phyloP scores from a whole-genome alignment of 805 yeast species.

The Lipomyces sp. region DNA sequence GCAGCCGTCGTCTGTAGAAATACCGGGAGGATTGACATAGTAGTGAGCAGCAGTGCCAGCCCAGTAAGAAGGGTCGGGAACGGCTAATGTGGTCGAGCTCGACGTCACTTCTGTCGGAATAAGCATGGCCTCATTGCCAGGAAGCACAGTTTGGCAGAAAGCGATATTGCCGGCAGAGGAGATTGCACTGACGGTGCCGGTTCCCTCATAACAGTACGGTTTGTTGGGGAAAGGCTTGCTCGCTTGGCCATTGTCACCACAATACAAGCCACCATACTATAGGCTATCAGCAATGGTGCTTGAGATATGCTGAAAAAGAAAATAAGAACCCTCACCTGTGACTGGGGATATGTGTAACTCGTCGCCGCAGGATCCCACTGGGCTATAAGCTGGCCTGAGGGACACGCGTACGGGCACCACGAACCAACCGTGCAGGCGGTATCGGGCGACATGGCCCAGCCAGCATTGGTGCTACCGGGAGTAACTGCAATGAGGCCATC shows the following conservation, averaged over 20 bases:
- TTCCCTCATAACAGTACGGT: conserved; percentile 75
- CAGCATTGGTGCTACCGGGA: conserved; percentile 61
- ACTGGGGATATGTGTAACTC: conserved; percentile 74
- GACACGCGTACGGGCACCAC: conserved; percentile 91
- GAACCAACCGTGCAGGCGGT: conserved; percentile 73
- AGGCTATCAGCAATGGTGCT: too few relatives aligned
- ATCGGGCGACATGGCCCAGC: conserved; percentile 87
- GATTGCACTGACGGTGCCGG: conserved; percentile 67
- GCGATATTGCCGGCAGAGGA: conserved; percentile 70
- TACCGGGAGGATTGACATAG: conserved; percentile 84
- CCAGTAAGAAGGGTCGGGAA: conserved; percentile 70
- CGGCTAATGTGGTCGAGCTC: conserved; percentile 66
- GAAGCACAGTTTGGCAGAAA: conserved; percentile 89
- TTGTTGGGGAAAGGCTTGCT: conserved; percentile 62
- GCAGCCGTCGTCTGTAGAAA: conserved; percentile 74
- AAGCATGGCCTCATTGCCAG: conserved; percentile 93
- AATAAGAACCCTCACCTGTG: conserved; percentile 43
- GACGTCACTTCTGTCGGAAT: conserved; percentile 76
- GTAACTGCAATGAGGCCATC: conserved; percentile 75
- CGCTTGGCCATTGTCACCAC: conserved; percentile 71
- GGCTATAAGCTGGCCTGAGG: conserved; percentile 82
- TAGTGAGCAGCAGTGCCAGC: conserved; percentile 78
- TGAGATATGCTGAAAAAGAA: too few relatives aligned
- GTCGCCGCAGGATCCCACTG: conserved; percentile 86
- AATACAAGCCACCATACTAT: conserved; percentile 80